phyloP scores from a whole-genome alignment of 306 rosid genomes.

The Elaeagnus macrophylla region DNA sequence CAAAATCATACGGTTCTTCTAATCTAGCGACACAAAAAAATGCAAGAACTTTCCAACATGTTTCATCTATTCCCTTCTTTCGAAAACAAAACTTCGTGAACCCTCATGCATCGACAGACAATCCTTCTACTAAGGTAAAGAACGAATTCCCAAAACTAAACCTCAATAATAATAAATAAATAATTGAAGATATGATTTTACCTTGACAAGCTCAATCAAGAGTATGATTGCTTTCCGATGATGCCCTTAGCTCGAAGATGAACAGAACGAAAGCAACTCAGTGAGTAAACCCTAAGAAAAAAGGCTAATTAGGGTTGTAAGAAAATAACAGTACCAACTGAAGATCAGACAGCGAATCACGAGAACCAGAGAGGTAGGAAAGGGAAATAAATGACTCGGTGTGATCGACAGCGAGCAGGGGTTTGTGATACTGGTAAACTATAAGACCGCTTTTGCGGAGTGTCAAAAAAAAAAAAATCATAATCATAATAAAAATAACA shows the following conservation, averaged over 20 bases:
- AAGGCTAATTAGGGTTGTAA: constrained; percentile 2
- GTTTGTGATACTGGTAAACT: too few species aligned
- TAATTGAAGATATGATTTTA: constrained; percentile 10
- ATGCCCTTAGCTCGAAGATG: constrained; percentile 20
- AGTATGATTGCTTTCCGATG: constrained; percentile 19
- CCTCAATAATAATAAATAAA: background rate
- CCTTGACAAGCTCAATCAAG: constrained; percentile 28
- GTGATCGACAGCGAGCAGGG: too few species aligned
- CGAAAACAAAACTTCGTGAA: constrained; percentile 1
- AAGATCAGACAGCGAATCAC: too few species aligned
- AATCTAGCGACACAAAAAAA: too few species aligned
- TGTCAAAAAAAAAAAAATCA: too few species aligned
- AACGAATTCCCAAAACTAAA: background rate
- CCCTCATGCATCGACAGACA: background rate
- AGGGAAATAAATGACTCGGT: too few species aligned
- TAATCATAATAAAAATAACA: too few species aligned
- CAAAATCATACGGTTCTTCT: too few species aligned
- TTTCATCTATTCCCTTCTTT: background rate
- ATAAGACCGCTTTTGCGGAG: too few species aligned
- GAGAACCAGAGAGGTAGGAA: too few species aligned
- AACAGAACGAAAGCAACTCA: constrained; percentile 7
- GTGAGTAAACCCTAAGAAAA: constrained; percentile 30
- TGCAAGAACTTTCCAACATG: too few species aligned
- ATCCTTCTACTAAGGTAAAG: background rate
- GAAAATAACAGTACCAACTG: background rate